Percentiles rank a stretch among this genome's conserved stretches.
Conservation (phyloP, 2,329 filamentous ascomycete genomes). For the Paraconiothyrium brasiliense region DNA sequence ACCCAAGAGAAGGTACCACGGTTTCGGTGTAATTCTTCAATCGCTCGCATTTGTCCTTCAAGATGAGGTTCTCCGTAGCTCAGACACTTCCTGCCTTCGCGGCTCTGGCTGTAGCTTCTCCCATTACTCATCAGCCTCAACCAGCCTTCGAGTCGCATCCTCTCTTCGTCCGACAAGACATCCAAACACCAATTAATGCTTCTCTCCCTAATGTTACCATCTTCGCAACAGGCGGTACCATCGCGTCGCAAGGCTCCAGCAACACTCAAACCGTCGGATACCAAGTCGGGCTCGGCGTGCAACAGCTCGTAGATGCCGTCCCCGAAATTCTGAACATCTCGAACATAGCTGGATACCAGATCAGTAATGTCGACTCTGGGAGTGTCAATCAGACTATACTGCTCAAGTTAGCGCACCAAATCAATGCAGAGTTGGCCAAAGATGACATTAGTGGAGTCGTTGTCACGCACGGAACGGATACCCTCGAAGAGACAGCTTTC, state of each 20-base stretch:
- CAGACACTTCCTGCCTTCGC: slow-evolving; percentile 34
- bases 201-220: slow-evolving; percentile 66
- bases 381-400: slow-evolving; percentile 60
- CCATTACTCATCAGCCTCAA: slow-evolving; percentile 26
- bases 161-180: slow-evolving; percentile 41
- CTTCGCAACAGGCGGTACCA: slow-evolving; percentile 67
- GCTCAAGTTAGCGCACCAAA: slow-evolving; percentile 58
- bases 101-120: slow-evolving; percentile 31
- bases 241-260: slow-evolving; percentile 62
- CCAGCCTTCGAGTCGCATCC: slow-evolving; percentile 24
- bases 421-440: slow-evolving; percentile 61
- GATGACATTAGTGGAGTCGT: slow-evolving; percentile 59
- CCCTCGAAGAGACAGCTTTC: slow-evolving; percentile 70
- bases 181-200: slow-evolving; percentile 51
- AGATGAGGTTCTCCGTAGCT: slow-evolving; percentile 32
- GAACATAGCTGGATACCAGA: slow-evolving; percentile 37
- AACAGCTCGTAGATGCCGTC: slow-evolving; percentile 63
- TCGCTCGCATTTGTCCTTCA: slow-evolving; percentile 12
- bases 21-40: neutral
- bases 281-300: slow-evolving; percentile 60
- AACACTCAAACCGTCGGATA: slow-evolving; percentile 66
- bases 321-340: slow-evolving; percentile 63
- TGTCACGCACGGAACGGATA: slow-evolving; percentile 73
- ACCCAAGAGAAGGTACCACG: neutral
- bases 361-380: slow-evolving; percentile 7